A percentile compares a stretch with the other conserved stretches of the same genome.
phyloP scores from a whole-genome alignment of 1,139 yeast genomes.

The Pneumocystis jirovecii region DNA sequence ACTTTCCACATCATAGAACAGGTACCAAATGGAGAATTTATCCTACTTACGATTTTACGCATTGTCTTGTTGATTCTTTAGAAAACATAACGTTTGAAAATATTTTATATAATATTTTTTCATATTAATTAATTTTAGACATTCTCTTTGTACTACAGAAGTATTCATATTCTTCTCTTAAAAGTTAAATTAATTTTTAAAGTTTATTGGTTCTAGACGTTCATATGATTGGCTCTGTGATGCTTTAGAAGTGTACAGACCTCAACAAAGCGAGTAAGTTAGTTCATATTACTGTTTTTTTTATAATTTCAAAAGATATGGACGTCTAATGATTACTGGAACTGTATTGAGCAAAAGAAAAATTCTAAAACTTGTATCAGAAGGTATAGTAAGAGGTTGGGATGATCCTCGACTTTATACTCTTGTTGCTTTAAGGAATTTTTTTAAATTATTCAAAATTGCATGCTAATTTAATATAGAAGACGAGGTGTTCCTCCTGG shows the following conservation, averaged over 20 bases:
- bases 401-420: conserved; percentile 96
- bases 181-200: conserved; percentile 41
- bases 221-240: conserved; percentile 98
- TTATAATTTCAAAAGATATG: conserved; percentile 32
- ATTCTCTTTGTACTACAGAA: conserved; percentile 14
- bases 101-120: conserved; percentile 30
- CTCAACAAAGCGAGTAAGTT: conserved; percentile 73
- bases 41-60: conserved; percentile 97
- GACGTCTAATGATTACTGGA: conserved; percentile 88
- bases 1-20: conserved; percentile 89
- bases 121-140: neutral
- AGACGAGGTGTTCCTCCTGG: conserved; percentile 99
- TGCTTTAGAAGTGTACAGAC: conserved; percentile 84
- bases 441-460: neutral
- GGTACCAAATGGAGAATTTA: conserved; percentile 95
- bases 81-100: conserved; percentile 56
- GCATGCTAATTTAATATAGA: conserved; percentile 24
- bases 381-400: conserved; percentile 81
- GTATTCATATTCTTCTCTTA: neutral
- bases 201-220: conserved; percentile 80
- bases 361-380: conserved; percentile 80
- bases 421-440: conserved; percentile 54
- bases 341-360: conserved; percentile 90
- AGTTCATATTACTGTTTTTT: neutral
- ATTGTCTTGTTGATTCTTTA: conserved; percentile 93